These are phyloP conservation scores for Glebionis coronaria DNA, from an alignment of 129 eudicot species.

Conservation along the genomic window DNA sequence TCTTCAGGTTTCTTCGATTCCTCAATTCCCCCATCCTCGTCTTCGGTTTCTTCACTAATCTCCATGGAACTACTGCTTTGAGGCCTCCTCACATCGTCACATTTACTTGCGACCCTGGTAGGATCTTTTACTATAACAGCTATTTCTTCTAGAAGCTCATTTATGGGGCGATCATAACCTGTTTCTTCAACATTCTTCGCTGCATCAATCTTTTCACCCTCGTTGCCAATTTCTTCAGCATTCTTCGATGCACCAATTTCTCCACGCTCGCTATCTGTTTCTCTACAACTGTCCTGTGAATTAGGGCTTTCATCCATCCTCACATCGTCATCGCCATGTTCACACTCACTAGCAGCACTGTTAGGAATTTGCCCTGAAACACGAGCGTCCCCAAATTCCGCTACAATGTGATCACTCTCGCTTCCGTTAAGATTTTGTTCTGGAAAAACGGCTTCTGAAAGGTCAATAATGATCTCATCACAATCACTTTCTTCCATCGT, in stretches of 20 bases:
- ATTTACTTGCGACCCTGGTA: slow-evolving; percentile 5
- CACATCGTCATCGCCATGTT: slow-evolving; percentile 1
- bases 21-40: neutral
- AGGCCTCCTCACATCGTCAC: neutral
- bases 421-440: slow-evolving; percentile 21
- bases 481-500: neutral
- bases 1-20: slow-evolving; percentile 2
- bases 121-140: slow-evolving; percentile 12
- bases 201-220: neutral
- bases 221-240: too few relatives aligned
- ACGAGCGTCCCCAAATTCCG: too few relatives aligned
- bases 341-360: neutral
- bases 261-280: neutral
- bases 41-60: too few relatives aligned
- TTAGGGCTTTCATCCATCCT: neutral
- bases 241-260: neutral
- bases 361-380: too few relatives aligned
- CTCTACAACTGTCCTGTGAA: neutral
- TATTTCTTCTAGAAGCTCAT: neutral
- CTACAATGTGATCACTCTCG: neutral
- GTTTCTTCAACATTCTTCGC: neutral
- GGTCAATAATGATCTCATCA: neutral
- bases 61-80: neutral
- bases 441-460: neutral
- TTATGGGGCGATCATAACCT: neutral